Evolutionary conservation across 768 basidiomycete genomes (phyloP), one percentile per base, ranked within the genome.

Genomic region (Suillus tomentosus): DNA sequence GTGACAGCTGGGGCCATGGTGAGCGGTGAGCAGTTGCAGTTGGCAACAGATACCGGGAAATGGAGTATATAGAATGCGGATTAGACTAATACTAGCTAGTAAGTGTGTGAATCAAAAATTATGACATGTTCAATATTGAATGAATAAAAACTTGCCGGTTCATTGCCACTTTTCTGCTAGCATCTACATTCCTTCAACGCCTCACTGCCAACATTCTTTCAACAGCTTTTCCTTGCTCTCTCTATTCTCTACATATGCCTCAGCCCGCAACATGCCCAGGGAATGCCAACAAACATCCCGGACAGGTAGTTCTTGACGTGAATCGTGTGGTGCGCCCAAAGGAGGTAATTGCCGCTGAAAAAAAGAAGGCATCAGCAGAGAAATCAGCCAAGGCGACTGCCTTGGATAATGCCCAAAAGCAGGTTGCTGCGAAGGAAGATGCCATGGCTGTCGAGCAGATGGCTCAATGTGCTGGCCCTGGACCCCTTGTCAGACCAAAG

Each of bases 371-470:
- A 2, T 19, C 9, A 36, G 31, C 27, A 34, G 53, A 54, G 17
- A 54, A 54, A 36, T 17, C 0, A n/a, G 15, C 31, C 31, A 36
- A 54, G 53, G 27, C 34, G 1, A 19, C 27, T 2, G 11, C 53
- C 27, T 19, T 54, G 1, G 31, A 54, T 1, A 6, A 54, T 19
- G 53, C 31, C 10, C 31, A 54, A 19, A n/a, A 36, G 13, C 1
- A 55, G 54, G 36, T 55, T 0, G 54, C 54, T 55, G 19, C 36
- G 1, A 37, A 0, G 54, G 54, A 55, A 55, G 54, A 55, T 22
- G n/a, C 54, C 4, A 55, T 55, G 54, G 54, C 54, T 55, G 36
- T 55, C 0, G 54, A 55, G 54, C 34, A 55, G 54, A 55, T 6
- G 34, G 54, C 36, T 55, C 54, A 37, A 19, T 10, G 7, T 27